phyloP scores from a whole-genome alignment of 345 rosid species.

The Hevea brasiliensis region DNA sequence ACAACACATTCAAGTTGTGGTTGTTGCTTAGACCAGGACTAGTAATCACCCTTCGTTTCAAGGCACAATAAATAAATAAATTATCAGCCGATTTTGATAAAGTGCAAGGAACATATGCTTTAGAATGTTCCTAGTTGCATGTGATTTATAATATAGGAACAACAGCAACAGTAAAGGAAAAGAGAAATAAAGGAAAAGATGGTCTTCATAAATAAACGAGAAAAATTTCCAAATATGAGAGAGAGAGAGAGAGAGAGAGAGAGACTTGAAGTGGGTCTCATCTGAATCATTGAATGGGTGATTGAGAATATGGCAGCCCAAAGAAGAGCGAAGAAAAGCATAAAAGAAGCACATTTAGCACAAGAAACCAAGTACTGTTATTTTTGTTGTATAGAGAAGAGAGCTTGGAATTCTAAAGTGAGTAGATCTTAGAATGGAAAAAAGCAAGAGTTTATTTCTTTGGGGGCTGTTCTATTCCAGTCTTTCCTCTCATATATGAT shows the following conservation, averaged over 20 bases:
- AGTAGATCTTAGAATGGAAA: conserved; percentile 22
- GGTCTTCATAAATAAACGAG: conserved; percentile 27
- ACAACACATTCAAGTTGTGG: conserved; percentile 24
- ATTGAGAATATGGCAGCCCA: conserved; percentile 36
- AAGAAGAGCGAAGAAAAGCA: conserved; percentile 36
- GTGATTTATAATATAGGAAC: conserved; percentile 33
- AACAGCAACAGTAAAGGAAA: conserved; percentile 27
- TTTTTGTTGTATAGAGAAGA: conserved; percentile 43
- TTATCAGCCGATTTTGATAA: conserved; percentile 23
- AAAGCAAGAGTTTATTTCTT: conserved; percentile 32
- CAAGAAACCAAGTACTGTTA: conserved; percentile 48
- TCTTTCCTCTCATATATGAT: conserved; percentile 8
- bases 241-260: conserved; percentile 12
- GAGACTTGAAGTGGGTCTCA: conserved; percentile 30
- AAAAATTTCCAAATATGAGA: conserved; percentile 7
- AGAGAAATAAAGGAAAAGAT: conserved; percentile 37
- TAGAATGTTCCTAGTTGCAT: conserved; percentile 55
- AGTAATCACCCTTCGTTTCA: conserved; percentile 19
- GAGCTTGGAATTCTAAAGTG: conserved; percentile 56
- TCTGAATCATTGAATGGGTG: conserved; percentile 34
- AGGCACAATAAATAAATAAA: conserved; percentile 20
- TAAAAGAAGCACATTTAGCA: conserved; percentile 46
- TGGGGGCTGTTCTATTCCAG: conserved; percentile 22
- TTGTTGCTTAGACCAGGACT: conserved; percentile 29
- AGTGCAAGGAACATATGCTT: conserved; percentile 48